Percentiles rank a stretch among this genome's conserved stretches.
Conservation (phyloP, 345 rosid genomes). For the Linum tenue region DNA sequence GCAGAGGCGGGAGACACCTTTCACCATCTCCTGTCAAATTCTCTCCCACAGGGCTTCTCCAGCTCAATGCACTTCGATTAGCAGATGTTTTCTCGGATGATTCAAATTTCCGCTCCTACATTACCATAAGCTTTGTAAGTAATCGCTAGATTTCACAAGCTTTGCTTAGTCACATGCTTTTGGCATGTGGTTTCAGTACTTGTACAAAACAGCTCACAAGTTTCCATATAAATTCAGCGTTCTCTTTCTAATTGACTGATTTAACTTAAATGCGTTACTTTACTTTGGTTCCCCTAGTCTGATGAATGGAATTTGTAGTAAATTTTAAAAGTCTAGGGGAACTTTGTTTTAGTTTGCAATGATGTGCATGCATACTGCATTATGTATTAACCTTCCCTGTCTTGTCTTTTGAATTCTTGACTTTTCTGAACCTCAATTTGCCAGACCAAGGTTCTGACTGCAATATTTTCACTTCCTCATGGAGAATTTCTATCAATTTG, state of each 20-base stretch:
- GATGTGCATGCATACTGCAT: conserved; percentile 1
- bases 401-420: conserved; percentile 13
- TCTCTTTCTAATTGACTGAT: not conserved
- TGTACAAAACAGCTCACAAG: not conserved
- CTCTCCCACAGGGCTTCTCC: conserved; percentile 68
- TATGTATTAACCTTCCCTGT: conserved; percentile 10
- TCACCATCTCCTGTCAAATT: conserved; percentile 31
- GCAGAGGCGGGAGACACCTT: conserved; percentile 40
- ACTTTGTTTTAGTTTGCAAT: not conserved
- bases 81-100: conserved; percentile 93
- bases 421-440: conserved; percentile 12
- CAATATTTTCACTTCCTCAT: conserved; percentile 74
- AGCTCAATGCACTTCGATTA: conserved; percentile 87
- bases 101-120: conserved; percentile 69
- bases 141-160: conserved; percentile 3
- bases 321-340: conserved; percentile 4
- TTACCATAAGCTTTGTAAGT: conserved; percentile 72
- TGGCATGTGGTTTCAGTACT: conserved; percentile 6
- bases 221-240: not conserved
- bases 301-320: not conserved
- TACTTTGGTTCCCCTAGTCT: not conserved
- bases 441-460: conserved; percentile 80
- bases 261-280: not conserved
- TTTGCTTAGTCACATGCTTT: conserved; percentile 5
- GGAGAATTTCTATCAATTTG: conserved; percentile 75